Evolutionary conservation across 768 basidiomycete genomes (phyloP), one percentile per base, ranked within the genome.

Genomic region (Kondoa malvinella): DNA sequence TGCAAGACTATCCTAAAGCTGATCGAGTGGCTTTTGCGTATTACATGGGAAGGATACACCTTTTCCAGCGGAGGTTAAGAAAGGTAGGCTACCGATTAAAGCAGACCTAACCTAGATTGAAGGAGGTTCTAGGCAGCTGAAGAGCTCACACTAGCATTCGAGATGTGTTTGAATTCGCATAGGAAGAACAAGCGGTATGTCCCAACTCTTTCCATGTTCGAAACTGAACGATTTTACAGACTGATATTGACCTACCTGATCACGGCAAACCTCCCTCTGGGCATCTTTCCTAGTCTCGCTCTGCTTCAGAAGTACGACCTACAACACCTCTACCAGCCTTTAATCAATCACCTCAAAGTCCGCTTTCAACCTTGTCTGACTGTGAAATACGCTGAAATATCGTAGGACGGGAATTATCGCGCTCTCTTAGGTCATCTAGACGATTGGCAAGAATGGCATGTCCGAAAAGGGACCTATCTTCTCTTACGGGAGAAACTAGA

Each of bases 401-500:
- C 21, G 21, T 68, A 75, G 74, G 60, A 65, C 32, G 74, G 73
- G 17, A 64, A 75, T 66, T 73, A 66, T 31, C 12, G 1, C 0
- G 8, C 17, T 2, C 70, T 71, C 15, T 17, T 66, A 1, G 1
- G 30, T 0, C 34, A 66, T 1, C 69, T 75, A 0, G 66, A 70
- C 4, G 26, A 1, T 1, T 64, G 67, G 29, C 68, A 60, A n/a
- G 16, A 26, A 0, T 75, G 67, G 66, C 73, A 73, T 34, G 34
- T 69, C 16, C 15, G 34, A 14, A 60, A 65, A 34, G 72, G 73
- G 3, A 73, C 70, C 62, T 75, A 69, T 65, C 69, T 73, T 16
- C 27, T 75, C 1, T 33, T 75, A 57, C 58, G 67, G 15, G 74
- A 75, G 29, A 75, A 75, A 66, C 72, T 75, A 29, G 74, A 75